phyloP scores from a whole-genome alignment of 371 early-diverging fungal genomes.

The Apophysomyces sp. region DNA sequence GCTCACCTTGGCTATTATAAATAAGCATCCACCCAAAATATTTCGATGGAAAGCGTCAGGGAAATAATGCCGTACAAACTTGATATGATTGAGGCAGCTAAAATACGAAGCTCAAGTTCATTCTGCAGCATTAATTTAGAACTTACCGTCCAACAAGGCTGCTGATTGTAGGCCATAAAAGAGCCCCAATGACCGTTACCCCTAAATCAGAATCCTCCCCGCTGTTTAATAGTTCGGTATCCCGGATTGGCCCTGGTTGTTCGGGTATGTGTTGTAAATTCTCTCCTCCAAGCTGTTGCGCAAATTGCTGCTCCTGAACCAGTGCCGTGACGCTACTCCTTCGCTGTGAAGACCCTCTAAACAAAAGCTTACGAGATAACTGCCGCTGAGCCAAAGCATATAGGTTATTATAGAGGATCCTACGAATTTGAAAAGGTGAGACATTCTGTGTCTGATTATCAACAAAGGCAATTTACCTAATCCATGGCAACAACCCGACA shows the following conservation, averaged over 20 bases:
- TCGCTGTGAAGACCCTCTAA: not conserved
- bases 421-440: conserved; percentile 5
- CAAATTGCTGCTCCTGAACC: not conserved
- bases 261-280: not conserved
- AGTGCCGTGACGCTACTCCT: not conserved
- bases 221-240: not conserved
- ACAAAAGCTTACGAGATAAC: conserved; percentile 27
- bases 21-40: conserved; percentile 59
- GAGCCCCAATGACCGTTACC: conserved; percentile 47
- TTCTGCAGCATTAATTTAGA: not conserved
- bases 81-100: conserved; percentile 48
- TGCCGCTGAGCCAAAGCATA: conserved; percentile 26
- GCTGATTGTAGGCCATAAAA: conserved; percentile 50
- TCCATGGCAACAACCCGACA: conserved; percentile 59
- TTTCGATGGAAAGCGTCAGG: conserved; percentile 61
- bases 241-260: not conserved
- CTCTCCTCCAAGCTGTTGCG: not conserved
- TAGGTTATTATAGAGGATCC: conserved; percentile 53
- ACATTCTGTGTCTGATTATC: not conserved
- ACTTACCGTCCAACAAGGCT: conserved; percentile 37
- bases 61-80: conserved; percentile 45
- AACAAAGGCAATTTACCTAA: conserved; percentile 16
- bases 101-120: not conserved
- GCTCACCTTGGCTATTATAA: conserved; percentile 55
- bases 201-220: conserved; percentile 22